Percentiles rank a stretch among this genome's conserved stretches.
phyloP scores from a whole-genome alignment of 2,329 filamentous ascomycete genomes.

The Exophiala xenobiotica region DNA sequence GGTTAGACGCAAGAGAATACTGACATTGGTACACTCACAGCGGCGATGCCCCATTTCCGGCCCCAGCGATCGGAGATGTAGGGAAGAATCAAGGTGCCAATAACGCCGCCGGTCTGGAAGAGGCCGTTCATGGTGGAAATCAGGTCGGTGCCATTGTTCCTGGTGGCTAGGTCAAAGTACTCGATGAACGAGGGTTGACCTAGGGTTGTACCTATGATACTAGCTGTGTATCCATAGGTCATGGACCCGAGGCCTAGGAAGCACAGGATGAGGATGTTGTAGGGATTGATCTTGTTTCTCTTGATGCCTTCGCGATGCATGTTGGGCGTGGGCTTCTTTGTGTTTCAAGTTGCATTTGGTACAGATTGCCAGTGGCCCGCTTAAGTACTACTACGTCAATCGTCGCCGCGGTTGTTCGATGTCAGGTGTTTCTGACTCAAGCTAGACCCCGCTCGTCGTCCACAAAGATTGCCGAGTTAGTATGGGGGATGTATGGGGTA shows the following conservation, averaged over 20 bases:
- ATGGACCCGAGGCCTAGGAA: conserved; percentile 8
- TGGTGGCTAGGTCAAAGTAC: conserved; percentile 29
- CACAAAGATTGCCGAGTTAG: no score
- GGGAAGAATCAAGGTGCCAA: conserved; percentile 22
- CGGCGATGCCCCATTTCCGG: conserved; percentile 25
- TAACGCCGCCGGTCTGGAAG: conserved; percentile 22
- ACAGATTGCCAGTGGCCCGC: no score
- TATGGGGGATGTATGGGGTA: no score
- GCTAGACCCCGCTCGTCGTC: no score
- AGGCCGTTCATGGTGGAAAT: conserved; percentile 26
- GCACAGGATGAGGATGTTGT: conserved; percentile 11
- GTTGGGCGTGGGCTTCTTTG: no score
- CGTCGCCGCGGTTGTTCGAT: no score
- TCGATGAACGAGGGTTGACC: conserved; percentile 48
- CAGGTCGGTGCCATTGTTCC: conserved; percentile 22
- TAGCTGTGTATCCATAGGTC: conserved; percentile 14
- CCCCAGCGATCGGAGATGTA: conserved; percentile 25
- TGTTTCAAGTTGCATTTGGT: no score
- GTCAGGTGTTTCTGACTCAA: no score
- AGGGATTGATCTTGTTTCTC: conserved; percentile 8
- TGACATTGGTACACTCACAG: conserved; percentile 6
- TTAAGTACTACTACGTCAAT: no score
- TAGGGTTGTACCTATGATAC: conserved; percentile 27
- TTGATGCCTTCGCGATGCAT: not conserved
- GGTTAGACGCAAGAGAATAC: not conserved